Evolutionary conservation across 805 yeast genomes (phyloP).

Genomic region (Suhomyces emberorum): DNA sequence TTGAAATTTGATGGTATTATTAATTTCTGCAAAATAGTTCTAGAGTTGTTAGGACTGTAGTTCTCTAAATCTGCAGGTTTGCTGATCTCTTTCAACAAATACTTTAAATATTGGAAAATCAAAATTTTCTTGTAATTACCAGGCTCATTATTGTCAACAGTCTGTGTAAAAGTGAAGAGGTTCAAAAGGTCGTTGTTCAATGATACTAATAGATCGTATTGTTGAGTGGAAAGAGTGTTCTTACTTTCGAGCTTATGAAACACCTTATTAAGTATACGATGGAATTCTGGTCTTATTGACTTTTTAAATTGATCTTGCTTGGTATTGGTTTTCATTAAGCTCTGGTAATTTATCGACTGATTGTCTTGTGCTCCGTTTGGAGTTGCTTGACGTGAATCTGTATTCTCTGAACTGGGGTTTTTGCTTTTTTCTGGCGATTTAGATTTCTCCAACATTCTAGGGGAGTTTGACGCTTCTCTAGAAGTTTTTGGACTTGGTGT

Average conservation of each 20-base stretch:
- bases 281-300: conserved; percentile 14
- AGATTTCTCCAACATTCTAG: conserved; percentile 3
- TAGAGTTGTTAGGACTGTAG: conserved; percentile 6
- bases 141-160: conserved; percentile 14
- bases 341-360: conserved; percentile 4
- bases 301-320: conserved; percentile 11
- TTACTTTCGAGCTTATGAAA: conserved; percentile 30
- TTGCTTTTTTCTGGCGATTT: not conserved
- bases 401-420: not conserved
- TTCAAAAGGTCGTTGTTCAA: conserved; percentile 17
- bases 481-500: conserved; percentile 12
- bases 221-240: conserved; percentile 28
- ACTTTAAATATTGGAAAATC: conserved; percentile 39
- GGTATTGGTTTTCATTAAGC: conserved; percentile 6
- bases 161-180: conserved; percentile 20
- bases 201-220: conserved; percentile 24
- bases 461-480: conserved; percentile 21
- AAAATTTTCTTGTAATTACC: conserved; percentile 23
- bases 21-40: conserved; percentile 25
- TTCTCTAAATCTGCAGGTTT: conserved; percentile 12
- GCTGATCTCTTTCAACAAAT: conserved; percentile 34
- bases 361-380: not conserved
- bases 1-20: conserved; percentile 32
- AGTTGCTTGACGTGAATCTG: not conserved
- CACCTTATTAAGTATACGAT: conserved; percentile 15